A percentile compares a stretch with the other conserved stretches of the same genome.
Conservation (phyloP, 148 eudicot species). For the Fallopia convolvulus region DNA sequence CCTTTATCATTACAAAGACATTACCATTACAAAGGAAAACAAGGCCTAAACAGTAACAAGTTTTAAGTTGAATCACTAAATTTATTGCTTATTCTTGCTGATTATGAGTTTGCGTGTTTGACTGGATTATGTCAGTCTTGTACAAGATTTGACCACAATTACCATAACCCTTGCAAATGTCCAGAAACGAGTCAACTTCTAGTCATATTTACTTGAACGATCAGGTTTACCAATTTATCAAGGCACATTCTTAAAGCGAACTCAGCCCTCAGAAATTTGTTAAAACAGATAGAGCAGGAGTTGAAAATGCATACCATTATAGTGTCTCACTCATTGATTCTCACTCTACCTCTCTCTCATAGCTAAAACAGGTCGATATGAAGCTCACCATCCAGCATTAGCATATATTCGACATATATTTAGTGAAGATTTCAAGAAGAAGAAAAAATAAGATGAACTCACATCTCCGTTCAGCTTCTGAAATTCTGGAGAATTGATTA, state of each 20-base stretch:
- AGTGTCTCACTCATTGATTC: not conserved
- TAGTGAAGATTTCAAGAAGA: not conserved
- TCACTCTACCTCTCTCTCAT: not conserved
- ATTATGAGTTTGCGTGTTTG: not conserved
- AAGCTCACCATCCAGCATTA: not conserved
- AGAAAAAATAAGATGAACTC: constrained; percentile 21
- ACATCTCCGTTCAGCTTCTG: constrained; percentile 79
- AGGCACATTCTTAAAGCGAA: not conserved
- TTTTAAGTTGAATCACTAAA: not conserved
- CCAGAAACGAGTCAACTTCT: not conserved
- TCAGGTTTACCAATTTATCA: not conserved
- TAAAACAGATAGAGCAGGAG: not conserved
- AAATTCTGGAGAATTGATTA: constrained; percentile 87
- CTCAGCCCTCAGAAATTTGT: not conserved
- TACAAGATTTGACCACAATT: not conserved
- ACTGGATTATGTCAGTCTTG: not conserved
- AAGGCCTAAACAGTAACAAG: not conserved
- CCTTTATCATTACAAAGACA: too few relatives aligned
- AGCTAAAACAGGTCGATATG: not conserved
- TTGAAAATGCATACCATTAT: not conserved
- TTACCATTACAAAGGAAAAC: too few relatives aligned
- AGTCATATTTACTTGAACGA: not conserved
- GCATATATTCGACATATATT: not conserved
- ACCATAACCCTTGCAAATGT: not conserved
- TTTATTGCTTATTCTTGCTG: not conserved